Conservation (phyloP, 2,329 filamentous ascomycete genomes). For the Claviceps digitariae region DNA sequence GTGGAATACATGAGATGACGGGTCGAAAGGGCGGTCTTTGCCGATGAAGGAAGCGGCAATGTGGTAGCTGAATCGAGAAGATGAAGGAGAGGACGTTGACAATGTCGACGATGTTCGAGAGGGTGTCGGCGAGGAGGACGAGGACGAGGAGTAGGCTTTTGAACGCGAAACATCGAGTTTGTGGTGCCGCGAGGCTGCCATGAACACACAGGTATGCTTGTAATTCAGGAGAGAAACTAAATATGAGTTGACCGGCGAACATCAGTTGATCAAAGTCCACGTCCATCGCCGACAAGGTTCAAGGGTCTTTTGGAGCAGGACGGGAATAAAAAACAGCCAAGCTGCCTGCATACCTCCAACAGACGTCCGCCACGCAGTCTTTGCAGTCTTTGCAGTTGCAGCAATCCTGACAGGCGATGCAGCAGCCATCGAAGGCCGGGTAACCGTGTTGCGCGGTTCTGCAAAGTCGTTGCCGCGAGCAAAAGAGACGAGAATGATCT, state of each 20-base stretch:
- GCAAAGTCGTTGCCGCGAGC: not conserved
- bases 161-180: not conserved
- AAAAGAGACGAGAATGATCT: not conserved
- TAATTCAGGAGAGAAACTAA: not conserved
- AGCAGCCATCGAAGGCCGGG: slow-evolving; percentile 9
- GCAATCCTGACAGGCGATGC: slow-evolving; percentile 9
- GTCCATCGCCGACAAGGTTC: not conserved
- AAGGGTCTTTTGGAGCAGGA: not conserved
- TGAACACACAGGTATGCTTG: not conserved
- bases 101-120: slow-evolving; percentile 9
- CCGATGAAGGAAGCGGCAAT: slow-evolving; percentile 63
- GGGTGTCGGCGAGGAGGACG: slow-evolving; percentile 3
- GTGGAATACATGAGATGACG: slow-evolving; percentile 55
- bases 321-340: not conserved
- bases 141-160: slow-evolving; percentile 3
- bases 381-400: slow-evolving; percentile 7
- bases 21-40: slow-evolving; percentile 56
- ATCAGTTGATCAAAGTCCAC: not conserved
- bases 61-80: slow-evolving; percentile 46
- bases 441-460: not conserved
- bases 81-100: slow-evolving; percentile 12
- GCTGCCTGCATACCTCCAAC: slow-evolving; percentile 4
- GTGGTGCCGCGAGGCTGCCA: not conserved
- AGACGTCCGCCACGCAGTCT: slow-evolving; percentile 9
- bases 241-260: not conserved